Conservation (phyloP, 176 grass and related monocot species). For the Leersia perrieri region DNA sequence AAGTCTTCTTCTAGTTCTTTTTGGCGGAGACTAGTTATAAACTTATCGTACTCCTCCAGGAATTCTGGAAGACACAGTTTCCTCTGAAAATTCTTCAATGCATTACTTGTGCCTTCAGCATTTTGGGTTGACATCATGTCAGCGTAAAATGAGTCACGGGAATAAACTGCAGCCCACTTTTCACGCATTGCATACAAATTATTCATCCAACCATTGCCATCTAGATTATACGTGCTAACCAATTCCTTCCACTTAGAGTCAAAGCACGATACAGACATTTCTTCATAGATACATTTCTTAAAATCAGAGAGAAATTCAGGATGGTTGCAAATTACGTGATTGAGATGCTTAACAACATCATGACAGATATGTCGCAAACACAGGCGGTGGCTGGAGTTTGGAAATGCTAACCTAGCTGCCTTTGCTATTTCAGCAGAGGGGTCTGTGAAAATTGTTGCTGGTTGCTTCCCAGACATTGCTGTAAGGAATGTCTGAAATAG, state of each 20-base stretch:
- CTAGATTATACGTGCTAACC: background rate
- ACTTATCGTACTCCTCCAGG: background rate
- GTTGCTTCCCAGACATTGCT: conserved; percentile 51
- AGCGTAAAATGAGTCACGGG: background rate
- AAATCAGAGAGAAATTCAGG: conserved; percentile 24
- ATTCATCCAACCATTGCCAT: background rate
- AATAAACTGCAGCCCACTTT: background rate
- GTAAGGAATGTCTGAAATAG: conserved; percentile 55
- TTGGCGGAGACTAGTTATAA: background rate
- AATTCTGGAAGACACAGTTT: background rate
- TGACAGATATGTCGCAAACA: conserved; percentile 43
- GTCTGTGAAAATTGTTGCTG: conserved; percentile 38
- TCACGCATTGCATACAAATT: background rate
- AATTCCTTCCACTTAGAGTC: background rate
- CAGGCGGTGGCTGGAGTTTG: conserved; percentile 33
- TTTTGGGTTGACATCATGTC: background rate
- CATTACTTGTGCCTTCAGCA: background rate
- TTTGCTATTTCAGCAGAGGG: conserved; percentile 28
- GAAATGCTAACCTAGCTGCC: conserved; percentile 23
- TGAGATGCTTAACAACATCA: conserved; percentile 31
- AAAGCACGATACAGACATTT: background rate
- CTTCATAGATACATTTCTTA: conserved; percentile 30
- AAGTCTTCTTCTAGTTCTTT: background rate
- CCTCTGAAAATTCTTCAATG: background rate
- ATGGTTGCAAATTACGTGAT: conserved; percentile 17